Conservation (phyloP, 1,139 yeast genomes). For the Candida sp. region DNA sequence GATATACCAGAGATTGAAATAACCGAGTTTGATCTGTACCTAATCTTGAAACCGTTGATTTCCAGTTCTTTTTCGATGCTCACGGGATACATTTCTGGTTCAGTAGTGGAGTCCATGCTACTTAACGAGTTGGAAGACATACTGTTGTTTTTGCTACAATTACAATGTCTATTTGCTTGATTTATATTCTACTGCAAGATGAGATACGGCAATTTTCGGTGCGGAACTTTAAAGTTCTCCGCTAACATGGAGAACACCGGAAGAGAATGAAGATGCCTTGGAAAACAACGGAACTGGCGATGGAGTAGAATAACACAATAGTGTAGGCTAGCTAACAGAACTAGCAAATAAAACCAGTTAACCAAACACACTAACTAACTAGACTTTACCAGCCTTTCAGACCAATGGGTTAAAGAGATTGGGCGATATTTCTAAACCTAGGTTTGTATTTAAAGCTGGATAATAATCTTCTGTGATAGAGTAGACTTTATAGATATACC, state of each 20-base stretch:
- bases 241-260: not conserved
- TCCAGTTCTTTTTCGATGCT: slow-evolving; percentile 15
- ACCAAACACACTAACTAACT: too few relatives aligned
- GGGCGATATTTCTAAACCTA: too few relatives aligned
- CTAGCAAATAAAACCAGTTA: not conserved
- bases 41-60: slow-evolving; percentile 35
- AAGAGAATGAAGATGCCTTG: not conserved
- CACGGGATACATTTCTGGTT: not conserved
- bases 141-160: not conserved
- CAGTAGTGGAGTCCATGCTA: not conserved
- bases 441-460: too few relatives aligned
- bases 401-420: too few relatives aligned
- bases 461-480: too few relatives aligned
- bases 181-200: not conserved
- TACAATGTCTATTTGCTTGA: not conserved
- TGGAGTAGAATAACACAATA: too few relatives aligned
- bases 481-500: too few relatives aligned
- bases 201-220: not conserved
- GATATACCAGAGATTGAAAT: slow-evolving; percentile 5
- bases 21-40: slow-evolving; percentile 13
- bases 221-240: not conserved
- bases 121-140: not conserved
- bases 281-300: not conserved
- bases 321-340: too few relatives aligned
- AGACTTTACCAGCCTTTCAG: too few relatives aligned